phyloP scores from a whole-genome alignment of 345 rosid species.

The Arabis hirsuta region DNA sequence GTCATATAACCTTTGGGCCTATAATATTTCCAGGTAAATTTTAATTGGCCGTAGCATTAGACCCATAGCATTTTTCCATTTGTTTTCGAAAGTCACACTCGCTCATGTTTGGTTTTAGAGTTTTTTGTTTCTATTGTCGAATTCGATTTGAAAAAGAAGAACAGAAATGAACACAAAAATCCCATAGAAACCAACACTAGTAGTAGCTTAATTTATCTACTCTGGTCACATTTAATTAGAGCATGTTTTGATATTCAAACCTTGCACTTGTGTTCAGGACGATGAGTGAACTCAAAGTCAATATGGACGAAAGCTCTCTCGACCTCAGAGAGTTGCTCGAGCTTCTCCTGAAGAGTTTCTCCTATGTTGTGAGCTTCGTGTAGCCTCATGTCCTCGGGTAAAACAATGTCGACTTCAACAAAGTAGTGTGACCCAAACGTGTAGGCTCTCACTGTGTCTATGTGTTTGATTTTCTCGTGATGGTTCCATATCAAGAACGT shows the following conservation, averaged over 20 bases:
- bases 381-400: constrained; percentile 72
- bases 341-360: constrained; percentile 83
- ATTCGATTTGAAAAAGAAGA: neutral
- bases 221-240: neutral
- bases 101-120: neutral
- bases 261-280: constrained; percentile 72
- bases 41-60: no score
- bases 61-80: neutral
- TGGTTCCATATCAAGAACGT: constrained; percentile 87
- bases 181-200: neutral
- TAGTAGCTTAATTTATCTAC: neutral
- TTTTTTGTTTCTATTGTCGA: neutral
- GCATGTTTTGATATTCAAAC: constrained; percentile 9
- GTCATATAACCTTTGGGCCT: neutral
- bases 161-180: no score
- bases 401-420: constrained; percentile 82
- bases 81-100: neutral
- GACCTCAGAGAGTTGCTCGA: constrained; percentile 77
- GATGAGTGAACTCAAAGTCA: constrained; percentile 80
- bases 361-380: constrained; percentile 80
- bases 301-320: constrained; percentile 88
- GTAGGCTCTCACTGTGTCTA: constrained; percentile 84
- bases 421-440: constrained; percentile 82
- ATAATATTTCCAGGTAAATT: neutral
- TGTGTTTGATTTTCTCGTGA: constrained; percentile 69